These are phyloP conservation scores for Podospora sp. DNA, from an alignment of 495 filamentous ascomycete genomes.

Conservation along the genomic window DNA sequence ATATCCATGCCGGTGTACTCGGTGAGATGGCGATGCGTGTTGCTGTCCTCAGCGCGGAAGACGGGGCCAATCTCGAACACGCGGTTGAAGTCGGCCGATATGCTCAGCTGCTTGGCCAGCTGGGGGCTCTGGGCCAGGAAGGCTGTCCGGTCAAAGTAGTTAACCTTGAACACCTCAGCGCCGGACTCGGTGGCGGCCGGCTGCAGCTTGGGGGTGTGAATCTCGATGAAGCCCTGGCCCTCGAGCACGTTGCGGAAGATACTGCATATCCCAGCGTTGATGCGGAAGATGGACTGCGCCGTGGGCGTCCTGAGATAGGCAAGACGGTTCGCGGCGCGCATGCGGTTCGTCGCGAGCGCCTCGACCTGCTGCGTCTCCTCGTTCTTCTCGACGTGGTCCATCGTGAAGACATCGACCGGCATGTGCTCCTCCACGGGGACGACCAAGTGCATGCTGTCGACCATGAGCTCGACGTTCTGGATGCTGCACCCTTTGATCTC, in stretches of 20 bases:
- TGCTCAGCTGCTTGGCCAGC: conserved; percentile 91
- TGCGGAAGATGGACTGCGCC: conserved; percentile 87
- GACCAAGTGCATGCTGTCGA: conserved; percentile 74
- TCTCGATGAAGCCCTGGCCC: conserved; percentile 80
- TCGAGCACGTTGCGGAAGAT: conserved; percentile 80
- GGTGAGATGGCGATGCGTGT: conserved; percentile 93
- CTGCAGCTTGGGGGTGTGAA: conserved; percentile 90
- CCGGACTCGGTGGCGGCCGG: conserved; percentile 91
- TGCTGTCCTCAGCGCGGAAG: conserved; percentile 97
- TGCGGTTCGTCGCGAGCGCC: conserved; percentile 41
- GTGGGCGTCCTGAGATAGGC: conserved; percentile 83
- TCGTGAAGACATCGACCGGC: conserved; percentile 66
- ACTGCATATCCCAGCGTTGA: conserved; percentile 70
- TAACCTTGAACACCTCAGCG: conserved; percentile 89
- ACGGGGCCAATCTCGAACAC: conserved; percentile 94
- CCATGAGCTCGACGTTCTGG: conserved; percentile 74
- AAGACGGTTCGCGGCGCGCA: conserved; percentile 76
- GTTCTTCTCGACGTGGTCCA: conserved; percentile 45
- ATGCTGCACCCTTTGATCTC: conserved; percentile 78
- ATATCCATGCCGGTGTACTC: conserved; percentile 95
- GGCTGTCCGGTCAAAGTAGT: conserved; percentile 87
- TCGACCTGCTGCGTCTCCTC: conserved; percentile 47
- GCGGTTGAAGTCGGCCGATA: conserved; percentile 85
- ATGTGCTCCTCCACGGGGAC: conserved; percentile 63
- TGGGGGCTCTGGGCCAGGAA: conserved; percentile 94